Evolutionary conservation across 2,329 filamentous ascomycete genomes (phyloP), one percentile per base, ranked within the genome.

Genomic region (Pyrenophora graminea): DNA sequence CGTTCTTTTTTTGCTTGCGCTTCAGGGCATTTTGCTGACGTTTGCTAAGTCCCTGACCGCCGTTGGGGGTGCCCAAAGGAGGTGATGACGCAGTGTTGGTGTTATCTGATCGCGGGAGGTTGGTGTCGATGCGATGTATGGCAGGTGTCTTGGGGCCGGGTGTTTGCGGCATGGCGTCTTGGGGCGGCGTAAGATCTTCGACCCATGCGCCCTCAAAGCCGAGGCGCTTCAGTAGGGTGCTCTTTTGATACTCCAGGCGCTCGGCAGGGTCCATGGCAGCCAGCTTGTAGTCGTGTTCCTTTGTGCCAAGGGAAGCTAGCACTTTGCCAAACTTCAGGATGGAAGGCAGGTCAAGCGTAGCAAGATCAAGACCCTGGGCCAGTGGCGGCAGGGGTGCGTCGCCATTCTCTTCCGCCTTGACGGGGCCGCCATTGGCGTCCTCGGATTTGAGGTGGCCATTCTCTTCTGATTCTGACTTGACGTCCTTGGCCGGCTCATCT

Each of bases 21-120:
- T 97, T 97, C 8, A 99, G 77, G 45, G 94, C 90, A 67, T 99
- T 99, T 17, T 97, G 83, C 67, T 99, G 94, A 36, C 94, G 85
- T 54, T 94, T 93, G 76, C 94, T 97, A 44, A 99, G 80, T 3
- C 82, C 55, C 17, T 67, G 61, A 41, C 67, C 27, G 27, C 27
- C 68, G 32, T 66, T 69, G 42, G 79, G 79, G 12, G 78, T 73
- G 43, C 74, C 70, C 32, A 68, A 54, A 17, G 68, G 64, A 10
- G 82, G 79, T 3, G 82, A 82, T 31, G 75, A 69, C 6, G 66
- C 67, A 44, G 75, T 77, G 13, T 75, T 72, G 19, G 80, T 62
- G 48, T 75, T 81, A 50, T 79, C 77, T 31, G 64, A 62, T 34
- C 77, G 69, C n/a, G 75, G 70, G 19, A 79, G 61, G 6, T 74